Evolutionary conservation across 2,329 filamentous ascomycete species (phyloP), one percentile per base, ranked within the genome.

Genomic region (Phaeosphaeria sp.): DNA sequence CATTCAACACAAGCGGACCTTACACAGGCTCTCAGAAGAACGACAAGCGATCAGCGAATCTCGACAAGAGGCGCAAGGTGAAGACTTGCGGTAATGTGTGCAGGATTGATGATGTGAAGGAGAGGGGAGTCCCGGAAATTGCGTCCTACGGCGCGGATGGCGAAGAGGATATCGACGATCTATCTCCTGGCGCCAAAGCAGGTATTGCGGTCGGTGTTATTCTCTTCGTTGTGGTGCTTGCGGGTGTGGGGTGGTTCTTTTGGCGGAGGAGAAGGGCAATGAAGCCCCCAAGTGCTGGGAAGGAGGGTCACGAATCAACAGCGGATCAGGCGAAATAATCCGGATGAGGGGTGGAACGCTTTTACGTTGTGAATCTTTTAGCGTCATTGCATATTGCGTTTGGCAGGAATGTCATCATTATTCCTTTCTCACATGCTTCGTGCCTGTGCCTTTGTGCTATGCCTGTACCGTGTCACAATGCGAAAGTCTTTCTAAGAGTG

Each of bases 1-100:
- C 85, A 21, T 88, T 84, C 55, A 80, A 80, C 51, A 78, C 75
- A 2, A 73, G 67, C 50, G 76, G 75, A 21, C 66, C 72, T 4
- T 72, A 75, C 21, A 46, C 39, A 15, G 51, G 51, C 18, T 15
- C 39, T 1, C 58, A 60, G 7, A 62, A 59, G 5, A 58, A 58
- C 10, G 52, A 65, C 6, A 73, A 72, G 59, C 54, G 72, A 33
- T 58, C 18, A 22, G 30, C 21, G 17, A 33, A 33, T 4, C 25
- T 55, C 6, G 54, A 66, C 9, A 73, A 72, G 56, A 55, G 72
- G 7, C 13, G 36, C 42, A 59, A 68, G 55, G 61, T 56, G 13
- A 65, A 72, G 52, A 64, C 66, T 0, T 78, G 75, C 52, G 58
- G 72, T 61, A 71, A 72, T 11, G 73, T 78, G 1, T 78, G 76